These are phyloP conservation scores for Corymbia maculata DNA, from an alignment of 345 rosid species.

Conservation along the genomic window DNA sequence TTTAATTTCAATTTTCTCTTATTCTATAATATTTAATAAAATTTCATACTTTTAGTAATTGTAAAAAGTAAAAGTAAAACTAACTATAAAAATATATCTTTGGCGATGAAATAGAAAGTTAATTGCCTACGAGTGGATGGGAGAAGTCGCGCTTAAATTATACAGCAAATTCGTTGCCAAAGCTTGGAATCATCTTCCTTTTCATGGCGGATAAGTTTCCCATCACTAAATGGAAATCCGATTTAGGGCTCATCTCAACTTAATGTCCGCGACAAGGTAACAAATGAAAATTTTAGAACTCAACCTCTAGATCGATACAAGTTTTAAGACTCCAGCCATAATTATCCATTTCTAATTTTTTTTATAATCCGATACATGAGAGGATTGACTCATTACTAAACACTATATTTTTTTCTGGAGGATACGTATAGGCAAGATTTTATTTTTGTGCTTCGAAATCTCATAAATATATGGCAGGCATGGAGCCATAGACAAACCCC, in stretches of 20 bases:
- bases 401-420: background rate
- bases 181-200: background rate
- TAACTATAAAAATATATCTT: background rate
- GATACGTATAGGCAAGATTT: background rate
- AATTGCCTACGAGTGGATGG: background rate
- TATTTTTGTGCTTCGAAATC: background rate
- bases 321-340: background rate
- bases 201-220: background rate
- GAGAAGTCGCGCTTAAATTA: background rate
- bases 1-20: background rate
- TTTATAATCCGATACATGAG: background rate
- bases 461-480: background rate
- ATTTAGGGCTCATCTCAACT: background rate
- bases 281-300: background rate
- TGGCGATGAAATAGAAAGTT: background rate
- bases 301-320: background rate
- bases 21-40: too few relatives aligned
- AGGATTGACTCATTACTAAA: background rate
- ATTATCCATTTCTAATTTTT: background rate
- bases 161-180: background rate
- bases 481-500: background rate
- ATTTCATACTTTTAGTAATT: background rate
- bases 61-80: too few relatives aligned
- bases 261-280: background rate
- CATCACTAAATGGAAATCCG: background rate